These are phyloP conservation scores for Penicillium sp. DNA, from an alignment of 2,329 filamentous ascomycete genomes.

Conservation along the genomic window DNA sequence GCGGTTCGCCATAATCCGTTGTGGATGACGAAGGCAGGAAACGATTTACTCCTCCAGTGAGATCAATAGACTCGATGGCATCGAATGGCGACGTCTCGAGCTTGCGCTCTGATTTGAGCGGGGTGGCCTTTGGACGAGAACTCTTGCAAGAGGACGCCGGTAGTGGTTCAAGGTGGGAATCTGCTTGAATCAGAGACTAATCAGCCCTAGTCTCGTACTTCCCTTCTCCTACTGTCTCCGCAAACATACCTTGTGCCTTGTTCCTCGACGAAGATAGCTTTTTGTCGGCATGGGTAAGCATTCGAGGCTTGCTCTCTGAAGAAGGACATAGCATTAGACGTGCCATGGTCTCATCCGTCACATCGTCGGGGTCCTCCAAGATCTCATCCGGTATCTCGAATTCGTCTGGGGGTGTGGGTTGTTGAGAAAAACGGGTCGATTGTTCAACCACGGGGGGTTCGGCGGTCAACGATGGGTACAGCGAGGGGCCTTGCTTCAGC, in stretches of 20 bases:
- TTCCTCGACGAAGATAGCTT: constrained; percentile 13
- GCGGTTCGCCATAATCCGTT: constrained; percentile 46
- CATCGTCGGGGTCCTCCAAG: constrained; percentile 30
- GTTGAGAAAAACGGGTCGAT: constrained; percentile 24
- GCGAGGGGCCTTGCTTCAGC: constrained; percentile 43
- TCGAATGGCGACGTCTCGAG: constrained; percentile 29
- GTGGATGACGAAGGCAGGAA: constrained; percentile 44
- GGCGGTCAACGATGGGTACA: constrained; percentile 35
- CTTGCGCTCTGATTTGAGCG: constrained; percentile 21
- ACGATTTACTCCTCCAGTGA: constrained; percentile 45
- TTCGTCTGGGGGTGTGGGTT: constrained; percentile 23
- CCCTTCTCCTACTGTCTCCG: not conserved
- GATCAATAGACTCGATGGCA: constrained; percentile 51
- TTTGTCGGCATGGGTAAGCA: constrained; percentile 39
- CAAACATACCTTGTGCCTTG: constrained; percentile 31
- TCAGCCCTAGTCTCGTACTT: too few relatives aligned
- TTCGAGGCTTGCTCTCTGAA: constrained; percentile 44
- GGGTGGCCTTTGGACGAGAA: constrained; percentile 23
- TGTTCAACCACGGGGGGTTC: constrained; percentile 28
- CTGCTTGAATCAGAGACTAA: constrained; percentile 10
- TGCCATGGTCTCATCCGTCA: constrained; percentile 45
- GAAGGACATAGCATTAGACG: constrained; percentile 48
- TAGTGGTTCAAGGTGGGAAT: constrained; percentile 20
- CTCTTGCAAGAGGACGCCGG: constrained; percentile 23
- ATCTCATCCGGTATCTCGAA: constrained; percentile 23